These are phyloP conservation scores for Raffaelea arxii DNA, from an alignment of 2,329 filamentous ascomycete genomes.

Conservation along the genomic window DNA sequence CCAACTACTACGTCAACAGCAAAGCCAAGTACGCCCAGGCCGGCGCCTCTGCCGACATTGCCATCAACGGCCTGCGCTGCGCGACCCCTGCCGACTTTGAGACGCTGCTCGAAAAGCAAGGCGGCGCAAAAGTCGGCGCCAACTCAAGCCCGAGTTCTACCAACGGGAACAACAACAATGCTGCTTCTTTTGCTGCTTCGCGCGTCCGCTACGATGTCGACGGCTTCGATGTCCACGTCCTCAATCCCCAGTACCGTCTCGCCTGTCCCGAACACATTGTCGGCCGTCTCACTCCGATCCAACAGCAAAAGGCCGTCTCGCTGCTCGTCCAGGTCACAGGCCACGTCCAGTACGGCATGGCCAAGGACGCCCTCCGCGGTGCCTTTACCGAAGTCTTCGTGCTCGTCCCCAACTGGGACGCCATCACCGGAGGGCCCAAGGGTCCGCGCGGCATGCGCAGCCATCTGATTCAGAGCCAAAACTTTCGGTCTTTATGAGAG, in stretches of 20 bases:
- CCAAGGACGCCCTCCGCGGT: conserved; percentile 50
- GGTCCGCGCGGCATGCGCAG: conserved; percentile 42
- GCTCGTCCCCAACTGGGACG: conserved; percentile 65
- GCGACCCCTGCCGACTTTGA: conserved; percentile 55
- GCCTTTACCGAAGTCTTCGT: conserved; percentile 75
- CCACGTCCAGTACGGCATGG: conserved; percentile 57
- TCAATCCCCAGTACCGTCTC: conserved; percentile 57
- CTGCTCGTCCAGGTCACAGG: conserved; percentile 68
- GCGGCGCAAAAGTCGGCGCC: conserved; percentile 23
- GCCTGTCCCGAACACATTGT: conserved; percentile 40
- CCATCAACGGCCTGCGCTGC: conserved; percentile 67
- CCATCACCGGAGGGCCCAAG: conserved; percentile 34
- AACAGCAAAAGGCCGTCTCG: conserved; percentile 53
- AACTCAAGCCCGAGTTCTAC: neutral
- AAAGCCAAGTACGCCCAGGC: conserved; percentile 39
- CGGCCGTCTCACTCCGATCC: conserved; percentile 15
- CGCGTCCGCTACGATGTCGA: conserved; percentile 60
- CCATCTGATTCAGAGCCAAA: conserved; percentile 64
- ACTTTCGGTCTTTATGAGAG: conserved; percentile 48
- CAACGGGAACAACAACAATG: conserved; percentile 3
- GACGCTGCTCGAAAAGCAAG: conserved; percentile 55
- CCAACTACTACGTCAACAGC: conserved; percentile 60
- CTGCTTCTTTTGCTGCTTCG: conserved; percentile 20
- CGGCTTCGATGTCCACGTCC: conserved; percentile 65
- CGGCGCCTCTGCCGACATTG: conserved; percentile 55